phyloP scores from a whole-genome alignment of 2,329 filamentous ascomycete genomes.

The Cladophialophora carrionii region DNA sequence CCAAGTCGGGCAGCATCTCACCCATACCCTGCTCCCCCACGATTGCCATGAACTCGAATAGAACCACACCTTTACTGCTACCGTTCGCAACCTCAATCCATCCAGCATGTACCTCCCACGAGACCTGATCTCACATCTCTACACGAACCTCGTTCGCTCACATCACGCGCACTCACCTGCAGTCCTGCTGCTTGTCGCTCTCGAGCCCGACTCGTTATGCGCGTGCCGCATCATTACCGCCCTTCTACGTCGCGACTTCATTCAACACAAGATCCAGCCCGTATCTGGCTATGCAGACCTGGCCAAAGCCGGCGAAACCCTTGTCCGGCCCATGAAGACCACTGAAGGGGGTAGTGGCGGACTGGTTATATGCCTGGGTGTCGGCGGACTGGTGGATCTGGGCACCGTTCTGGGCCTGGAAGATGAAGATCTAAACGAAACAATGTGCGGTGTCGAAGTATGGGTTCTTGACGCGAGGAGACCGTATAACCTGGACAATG shows the following conservation, averaged over 20 bases:
- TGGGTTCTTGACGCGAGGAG: constrained; percentile 92
- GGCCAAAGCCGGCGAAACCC: constrained; percentile 73
- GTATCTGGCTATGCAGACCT: constrained; percentile 92
- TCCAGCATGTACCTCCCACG: constrained; percentile 87
- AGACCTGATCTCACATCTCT: constrained; percentile 83
- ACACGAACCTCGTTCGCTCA: constrained; percentile 81
- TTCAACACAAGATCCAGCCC: constrained; percentile 95
- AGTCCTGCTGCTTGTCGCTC: constrained; percentile 79
- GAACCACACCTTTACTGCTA: constrained; percentile 7
- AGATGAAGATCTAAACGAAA: constrained; percentile 54
- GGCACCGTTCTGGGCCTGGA: constrained; percentile 77
- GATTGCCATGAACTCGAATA: constrained; percentile 22
- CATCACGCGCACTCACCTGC: constrained; percentile 89
- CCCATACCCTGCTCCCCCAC: neutral
- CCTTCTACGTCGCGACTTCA: constrained; percentile 95
- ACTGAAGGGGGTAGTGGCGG: constrained; percentile 82
- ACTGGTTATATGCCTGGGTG: constrained; percentile 87
- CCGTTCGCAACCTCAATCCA: constrained; percentile 11
- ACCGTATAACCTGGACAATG: constrained; percentile 92
- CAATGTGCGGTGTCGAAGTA: constrained; percentile 49
- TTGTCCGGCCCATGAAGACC: constrained; percentile 84
- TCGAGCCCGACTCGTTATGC: constrained; percentile 93
- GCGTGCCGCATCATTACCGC: constrained; percentile 91
- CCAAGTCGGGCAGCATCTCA: neutral
- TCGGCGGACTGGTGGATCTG: constrained; percentile 88